Conservation (phyloP, 768 basidiomycete species). For the Suillus subluteus region DNA sequence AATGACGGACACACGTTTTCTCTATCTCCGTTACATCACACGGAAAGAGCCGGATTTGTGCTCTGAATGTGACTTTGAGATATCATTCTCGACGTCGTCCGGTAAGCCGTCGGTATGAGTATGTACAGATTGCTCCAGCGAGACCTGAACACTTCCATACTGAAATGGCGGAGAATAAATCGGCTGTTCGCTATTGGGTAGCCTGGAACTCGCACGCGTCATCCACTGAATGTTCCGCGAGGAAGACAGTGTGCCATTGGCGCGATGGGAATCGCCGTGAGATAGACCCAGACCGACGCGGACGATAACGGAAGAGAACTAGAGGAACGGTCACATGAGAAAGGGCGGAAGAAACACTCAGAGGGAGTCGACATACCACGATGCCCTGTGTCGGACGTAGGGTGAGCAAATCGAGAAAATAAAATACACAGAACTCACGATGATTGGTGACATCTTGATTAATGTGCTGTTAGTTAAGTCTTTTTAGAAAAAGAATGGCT, state of each 20-base stretch:
- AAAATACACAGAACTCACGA: slow-evolving; percentile 17
- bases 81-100: slow-evolving; percentile 1
- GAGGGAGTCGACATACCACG: slow-evolving; percentile 18
- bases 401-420: not conserved
- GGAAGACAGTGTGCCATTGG: not conserved
- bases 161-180: slow-evolving; percentile 9
- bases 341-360: not conserved
- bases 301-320: slow-evolving; percentile 31
- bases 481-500: not conserved
- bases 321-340: slow-evolving; percentile 7
- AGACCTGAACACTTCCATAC: slow-evolving; percentile 14
- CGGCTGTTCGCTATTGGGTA: not conserved
- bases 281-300: slow-evolving; percentile 28
- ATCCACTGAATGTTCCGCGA: slow-evolving; percentile 9
- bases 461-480: not conserved
- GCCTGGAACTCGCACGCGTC: slow-evolving; percentile 2
- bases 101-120: slow-evolving; percentile 14
- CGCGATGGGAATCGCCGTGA: slow-evolving; percentile 17
- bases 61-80: not conserved
- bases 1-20: not conserved
- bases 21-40: slow-evolving; percentile 6
- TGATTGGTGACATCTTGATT: slow-evolving; percentile 20
- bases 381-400: slow-evolving; percentile 15
- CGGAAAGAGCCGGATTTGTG: not conserved
- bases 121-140: slow-evolving; percentile 12